Conservation (phyloP, 192 early-diverging fungal species). For the Coemansia sp. region DNA sequence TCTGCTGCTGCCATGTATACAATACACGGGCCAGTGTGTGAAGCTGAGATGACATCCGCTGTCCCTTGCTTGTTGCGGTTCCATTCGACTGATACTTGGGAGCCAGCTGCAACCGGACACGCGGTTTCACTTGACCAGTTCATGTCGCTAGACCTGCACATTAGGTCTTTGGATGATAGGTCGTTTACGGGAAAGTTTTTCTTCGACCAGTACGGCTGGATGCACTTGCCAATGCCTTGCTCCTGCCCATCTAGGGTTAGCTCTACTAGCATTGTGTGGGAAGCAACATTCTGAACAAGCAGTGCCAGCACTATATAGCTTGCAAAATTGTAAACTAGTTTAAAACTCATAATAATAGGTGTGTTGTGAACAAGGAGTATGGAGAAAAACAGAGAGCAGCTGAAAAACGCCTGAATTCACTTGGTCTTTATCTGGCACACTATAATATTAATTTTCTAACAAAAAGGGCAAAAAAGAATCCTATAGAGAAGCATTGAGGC, state of each 20-base stretch:
- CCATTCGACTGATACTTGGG: conserved; percentile 6
- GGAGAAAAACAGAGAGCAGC: neutral
- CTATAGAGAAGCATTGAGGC: no score
- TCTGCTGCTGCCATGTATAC: conserved; percentile 32
- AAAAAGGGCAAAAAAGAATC: no score
- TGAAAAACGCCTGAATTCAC: no score
- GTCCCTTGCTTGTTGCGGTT: neutral
- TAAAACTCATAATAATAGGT: neutral
- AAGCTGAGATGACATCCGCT: conserved; percentile 8
- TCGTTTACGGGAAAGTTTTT: conserved; percentile 4
- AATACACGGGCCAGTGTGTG: conserved; percentile 26
- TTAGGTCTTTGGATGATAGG: neutral
- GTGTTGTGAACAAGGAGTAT: neutral
- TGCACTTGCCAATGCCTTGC: conserved; percentile 2
- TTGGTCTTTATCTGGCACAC: no score
- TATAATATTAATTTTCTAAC: no score
- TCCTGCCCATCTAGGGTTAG: neutral
- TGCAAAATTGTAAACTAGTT: neutral
- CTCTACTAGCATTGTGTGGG: neutral
- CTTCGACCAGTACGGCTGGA: conserved; percentile 8
- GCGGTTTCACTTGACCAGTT: neutral
- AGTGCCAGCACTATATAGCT: conserved; percentile 7
- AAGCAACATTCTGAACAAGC: neutral
- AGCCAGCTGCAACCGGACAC: conserved; percentile 11
- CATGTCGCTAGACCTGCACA: conserved; percentile 11